Evolutionary conservation across 257 asterid genomes (phyloP).

Genomic region (Gentiana macrophylla): DNA sequence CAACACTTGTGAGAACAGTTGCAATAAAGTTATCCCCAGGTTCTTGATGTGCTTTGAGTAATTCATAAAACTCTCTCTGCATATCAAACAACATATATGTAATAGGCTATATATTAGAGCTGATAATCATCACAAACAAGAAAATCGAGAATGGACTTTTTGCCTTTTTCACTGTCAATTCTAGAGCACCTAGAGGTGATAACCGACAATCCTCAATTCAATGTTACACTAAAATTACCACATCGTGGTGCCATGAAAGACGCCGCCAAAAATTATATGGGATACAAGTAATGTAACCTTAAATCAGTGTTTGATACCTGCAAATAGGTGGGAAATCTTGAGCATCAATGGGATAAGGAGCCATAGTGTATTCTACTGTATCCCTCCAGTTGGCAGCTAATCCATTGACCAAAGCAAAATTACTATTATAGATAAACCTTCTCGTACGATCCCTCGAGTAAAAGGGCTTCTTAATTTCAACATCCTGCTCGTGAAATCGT

Average conservation of each 20-base stretch:
- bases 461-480: neutral
- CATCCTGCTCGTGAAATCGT: conserved; percentile 1
- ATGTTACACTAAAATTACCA: too few species aligned
- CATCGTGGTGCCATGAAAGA: too few species aligned
- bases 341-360: neutral
- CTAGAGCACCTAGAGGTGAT: too few species aligned
- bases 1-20: conserved; percentile 49
- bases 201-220: too few species aligned
- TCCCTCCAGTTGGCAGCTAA: conserved; percentile 2
- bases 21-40: conserved; percentile 32
- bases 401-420: conserved; percentile 10
- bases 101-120: too few species aligned
- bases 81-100: neutral
- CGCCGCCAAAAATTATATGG: too few species aligned
- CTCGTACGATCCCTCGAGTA: neutral
- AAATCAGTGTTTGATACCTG: neutral
- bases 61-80: conserved; percentile 36
- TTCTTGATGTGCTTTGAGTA: conserved; percentile 24
- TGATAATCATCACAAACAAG: too few species aligned
- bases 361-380: neutral
- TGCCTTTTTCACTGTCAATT: too few species aligned
- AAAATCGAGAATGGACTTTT: too few species aligned
- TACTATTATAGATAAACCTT: neutral
- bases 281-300: too few species aligned
- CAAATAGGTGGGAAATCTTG: neutral